Conservation (phyloP, 2,329 filamentous ascomycete genomes). For the Botrytis tulipae region DNA sequence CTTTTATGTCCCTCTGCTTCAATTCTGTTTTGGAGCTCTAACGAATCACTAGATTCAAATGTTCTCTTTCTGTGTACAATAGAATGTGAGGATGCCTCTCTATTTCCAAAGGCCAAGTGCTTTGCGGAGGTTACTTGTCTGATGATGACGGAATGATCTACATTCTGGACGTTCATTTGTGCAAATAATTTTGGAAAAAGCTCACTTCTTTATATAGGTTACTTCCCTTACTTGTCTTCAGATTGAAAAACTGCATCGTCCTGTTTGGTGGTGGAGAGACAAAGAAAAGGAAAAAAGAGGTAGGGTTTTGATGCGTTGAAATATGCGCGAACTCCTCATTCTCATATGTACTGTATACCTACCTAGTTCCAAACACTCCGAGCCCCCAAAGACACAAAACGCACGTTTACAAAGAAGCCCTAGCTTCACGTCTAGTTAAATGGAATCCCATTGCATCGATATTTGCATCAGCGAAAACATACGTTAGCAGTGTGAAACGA, state of each 20-base stretch:
- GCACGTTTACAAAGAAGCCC: rapidly evolving
- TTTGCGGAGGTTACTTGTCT: neutral
- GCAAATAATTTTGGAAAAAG: neutral
- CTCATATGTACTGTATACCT: neutral
- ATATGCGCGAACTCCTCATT: neutral
- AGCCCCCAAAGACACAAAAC: neutral
- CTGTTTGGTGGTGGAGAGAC: neutral
- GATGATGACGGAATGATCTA: neutral
- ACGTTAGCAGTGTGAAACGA: neutral
- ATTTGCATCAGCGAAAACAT: neutral
- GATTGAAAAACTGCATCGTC: neutral
- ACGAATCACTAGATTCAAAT: neutral
- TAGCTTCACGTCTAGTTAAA: neutral
- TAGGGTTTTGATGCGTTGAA: neutral
- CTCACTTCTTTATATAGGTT: neutral
- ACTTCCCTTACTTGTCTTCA: neutral
- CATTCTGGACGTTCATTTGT: neutral
- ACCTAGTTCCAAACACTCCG: too few relatives aligned
- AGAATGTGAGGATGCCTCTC: neutral
- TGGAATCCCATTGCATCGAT: neutral
- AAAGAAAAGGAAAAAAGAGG: neutral
- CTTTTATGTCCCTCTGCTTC: neutral
- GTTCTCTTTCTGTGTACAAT: neutral
- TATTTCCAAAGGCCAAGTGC: neutral
- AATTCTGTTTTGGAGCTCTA: neutral